Conservation (phyloP, 2,329 filamentous ascomycete species). For the Nannizziopsis arthrosporioides region DNA sequence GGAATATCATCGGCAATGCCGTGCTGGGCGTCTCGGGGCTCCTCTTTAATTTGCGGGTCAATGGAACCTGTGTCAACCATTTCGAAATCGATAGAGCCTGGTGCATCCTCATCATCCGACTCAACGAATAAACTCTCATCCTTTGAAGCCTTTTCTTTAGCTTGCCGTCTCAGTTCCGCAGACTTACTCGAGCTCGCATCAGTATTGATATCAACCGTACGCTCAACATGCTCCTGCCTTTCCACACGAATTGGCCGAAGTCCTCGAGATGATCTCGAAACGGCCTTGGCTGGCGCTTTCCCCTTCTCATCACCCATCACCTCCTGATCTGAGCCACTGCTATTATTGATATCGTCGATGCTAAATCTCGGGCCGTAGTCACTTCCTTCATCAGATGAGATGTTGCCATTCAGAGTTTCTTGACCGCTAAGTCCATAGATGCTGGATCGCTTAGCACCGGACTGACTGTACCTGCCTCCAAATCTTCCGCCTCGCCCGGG, state of each 20-base stretch:
- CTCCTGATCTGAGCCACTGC: slow-evolving; percentile 42
- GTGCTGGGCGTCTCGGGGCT: slow-evolving; percentile 41
- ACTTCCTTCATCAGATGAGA: slow-evolving; percentile 40
- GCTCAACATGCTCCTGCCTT: slow-evolving; percentile 45
- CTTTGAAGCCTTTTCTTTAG: slow-evolving; percentile 23
- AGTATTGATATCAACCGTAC: slow-evolving; percentile 43
- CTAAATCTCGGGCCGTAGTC: slow-evolving; percentile 39
- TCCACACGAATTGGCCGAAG: slow-evolving; percentile 45
- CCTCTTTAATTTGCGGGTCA: slow-evolving; percentile 40
- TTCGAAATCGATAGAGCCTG: slow-evolving; percentile 26
- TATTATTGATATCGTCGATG: slow-evolving; percentile 47
- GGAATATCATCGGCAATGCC: slow-evolving; percentile 27
- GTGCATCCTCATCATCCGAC: slow-evolving; percentile 20
- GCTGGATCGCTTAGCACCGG: slow-evolving; percentile 19
- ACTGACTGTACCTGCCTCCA: slow-evolving; percentile 18
- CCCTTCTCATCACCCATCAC: slow-evolving; percentile 22
- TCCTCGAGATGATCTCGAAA: slow-evolving; percentile 18
- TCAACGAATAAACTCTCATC: slow-evolving; percentile 27
- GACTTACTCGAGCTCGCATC: slow-evolving; percentile 40
- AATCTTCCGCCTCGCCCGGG: slow-evolving; percentile 21
- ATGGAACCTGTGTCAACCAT: slow-evolving; percentile 35
- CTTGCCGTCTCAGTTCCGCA: slow-evolving; percentile 30
- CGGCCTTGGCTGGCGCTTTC: slow-evolving; percentile 23
- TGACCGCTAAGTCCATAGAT: slow-evolving; percentile 22
- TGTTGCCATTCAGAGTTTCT: slow-evolving; percentile 20